Evolutionary conservation across 352 stramenopile genomes (phyloP).

Genomic region (Pythium periplocum): DNA sequence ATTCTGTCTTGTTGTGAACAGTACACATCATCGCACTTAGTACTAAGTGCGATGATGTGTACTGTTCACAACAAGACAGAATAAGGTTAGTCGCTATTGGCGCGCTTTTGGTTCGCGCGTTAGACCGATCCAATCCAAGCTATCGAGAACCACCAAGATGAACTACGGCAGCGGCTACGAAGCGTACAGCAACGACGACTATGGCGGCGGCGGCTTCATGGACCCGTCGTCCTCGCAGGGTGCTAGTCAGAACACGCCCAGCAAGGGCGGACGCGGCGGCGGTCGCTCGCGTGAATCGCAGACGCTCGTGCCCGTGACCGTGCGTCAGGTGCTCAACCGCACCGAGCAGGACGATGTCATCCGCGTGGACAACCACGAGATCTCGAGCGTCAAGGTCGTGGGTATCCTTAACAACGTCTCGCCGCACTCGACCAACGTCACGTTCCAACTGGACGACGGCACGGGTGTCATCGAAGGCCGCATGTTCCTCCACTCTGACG

Average conservation of each 20-base stretch:
- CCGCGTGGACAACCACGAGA: constrained; percentile 85
- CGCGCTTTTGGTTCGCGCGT: constrained; percentile 7
- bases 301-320: constrained; percentile 90
- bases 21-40: too few relatives aligned
- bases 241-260: constrained; percentile 45
- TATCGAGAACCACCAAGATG: constrained; percentile 29
- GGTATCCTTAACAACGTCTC: constrained; percentile 75
- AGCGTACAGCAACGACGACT: constrained; percentile 68
- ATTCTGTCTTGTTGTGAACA: too few relatives aligned
- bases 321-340: constrained; percentile 77
- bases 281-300: constrained; percentile 53
- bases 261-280: constrained; percentile 33
- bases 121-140: not conserved
- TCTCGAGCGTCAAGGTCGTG: constrained; percentile 88
- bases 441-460: constrained; percentile 92
- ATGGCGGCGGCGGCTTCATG: constrained; percentile 69
- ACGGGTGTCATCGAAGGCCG: constrained; percentile 90
- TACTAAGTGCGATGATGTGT: too few relatives aligned
- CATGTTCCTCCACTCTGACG: constrained; percentile 87
- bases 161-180: constrained; percentile 62
- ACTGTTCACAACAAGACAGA: not conserved
- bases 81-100: constrained; percentile 1
- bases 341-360: constrained; percentile 59
- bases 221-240: constrained; percentile 38
- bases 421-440: constrained; percentile 87